Evolutionary conservation across 2,329 filamentous ascomycete genomes (phyloP).

Genomic region (Colletotrichum falcatum): DNA sequence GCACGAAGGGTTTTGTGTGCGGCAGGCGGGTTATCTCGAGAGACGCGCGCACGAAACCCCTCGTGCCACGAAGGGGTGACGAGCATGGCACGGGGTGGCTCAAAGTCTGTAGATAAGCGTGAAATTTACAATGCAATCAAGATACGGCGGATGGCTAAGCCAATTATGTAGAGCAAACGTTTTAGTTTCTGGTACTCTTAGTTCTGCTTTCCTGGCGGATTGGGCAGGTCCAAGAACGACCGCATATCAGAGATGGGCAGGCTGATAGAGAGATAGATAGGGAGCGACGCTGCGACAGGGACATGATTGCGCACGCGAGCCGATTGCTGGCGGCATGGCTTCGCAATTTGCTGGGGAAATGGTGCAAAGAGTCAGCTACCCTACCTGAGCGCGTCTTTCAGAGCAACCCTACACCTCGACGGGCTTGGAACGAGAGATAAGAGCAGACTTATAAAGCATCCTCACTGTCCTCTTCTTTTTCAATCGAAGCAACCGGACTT

Average conservation of each 20-base stretch:
- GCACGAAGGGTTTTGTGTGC: conserved; percentile 7
- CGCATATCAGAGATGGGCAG: conserved; percentile 24
- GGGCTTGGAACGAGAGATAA: conserved; percentile 36
- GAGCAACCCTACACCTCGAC: conserved; percentile 19
- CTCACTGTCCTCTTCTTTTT: background rate
- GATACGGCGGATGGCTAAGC: conserved; percentile 13
- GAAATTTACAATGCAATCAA: background rate
- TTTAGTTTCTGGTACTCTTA: conserved; percentile 2
- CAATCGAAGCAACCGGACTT: background rate
- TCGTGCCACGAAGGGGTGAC: background rate
- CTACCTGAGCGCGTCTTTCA: conserved; percentile 33
- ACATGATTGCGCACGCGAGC: conserved; percentile 37
- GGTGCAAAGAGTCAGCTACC: conserved; percentile 41
- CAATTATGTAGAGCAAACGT: conserved; percentile 14
- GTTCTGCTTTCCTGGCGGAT: conserved; percentile 12
- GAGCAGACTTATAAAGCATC: conserved; percentile 33
- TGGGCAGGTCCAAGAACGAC: conserved; percentile 38
- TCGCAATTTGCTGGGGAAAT: conserved; percentile 37
- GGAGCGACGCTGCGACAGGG: conserved; percentile 36
- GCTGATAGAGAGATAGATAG: conserved; percentile 3
- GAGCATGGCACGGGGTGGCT: background rate
- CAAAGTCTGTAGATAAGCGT: conserved; percentile 11
- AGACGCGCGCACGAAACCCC: conserved; percentile 9
- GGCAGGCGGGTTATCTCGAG: conserved; percentile 13
- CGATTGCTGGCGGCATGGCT: conserved; percentile 37